These are phyloP conservation scores for Boletus sp. DNA, from an alignment of 1,284 basidiomycete genomes.

Conservation along the genomic window DNA sequence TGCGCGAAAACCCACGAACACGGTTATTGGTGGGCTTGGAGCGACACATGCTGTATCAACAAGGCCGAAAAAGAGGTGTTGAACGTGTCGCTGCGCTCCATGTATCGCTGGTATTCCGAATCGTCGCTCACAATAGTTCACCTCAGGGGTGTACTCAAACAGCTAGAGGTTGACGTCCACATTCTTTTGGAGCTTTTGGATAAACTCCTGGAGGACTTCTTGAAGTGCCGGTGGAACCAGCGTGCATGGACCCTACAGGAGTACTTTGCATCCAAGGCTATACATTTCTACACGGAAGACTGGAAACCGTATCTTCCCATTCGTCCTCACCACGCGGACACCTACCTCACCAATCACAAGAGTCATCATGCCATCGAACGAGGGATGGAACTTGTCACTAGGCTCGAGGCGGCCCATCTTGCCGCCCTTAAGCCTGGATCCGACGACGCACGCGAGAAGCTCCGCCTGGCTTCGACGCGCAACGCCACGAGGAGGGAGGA, in stretches of 20 bases:
- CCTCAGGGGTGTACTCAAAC: slow-evolving; percentile 7
- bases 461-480: slow-evolving; percentile 11
- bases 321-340: neutral
- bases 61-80: slow-evolving; percentile 11
- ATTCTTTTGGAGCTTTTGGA: neutral
- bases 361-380: neutral
- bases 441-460: slow-evolving; percentile 9
- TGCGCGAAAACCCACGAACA: neutral
- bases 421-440: slow-evolving; percentile 3
- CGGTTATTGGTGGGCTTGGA: slow-evolving; percentile 17
- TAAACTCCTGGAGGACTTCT: neutral
- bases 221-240: slow-evolving; percentile 11
- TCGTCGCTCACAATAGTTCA: slow-evolving; percentile 14
- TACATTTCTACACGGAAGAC: slow-evolving; percentile 4
- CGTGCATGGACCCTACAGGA: slow-evolving; percentile 20
- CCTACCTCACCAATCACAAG: slow-evolving; percentile 1
- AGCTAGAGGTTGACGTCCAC: neutral
- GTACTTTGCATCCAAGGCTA: slow-evolving; percentile 9
- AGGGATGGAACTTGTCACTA: slow-evolving; percentile 6
- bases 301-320: slow-evolving; percentile 7
- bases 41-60: slow-evolving; percentile 20
- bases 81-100: slow-evolving; percentile 10
- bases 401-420: neutral
- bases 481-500: slow-evolving; percentile 8
- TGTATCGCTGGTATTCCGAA: slow-evolving; percentile 17